Evolutionary conservation across 768 basidiomycete genomes (phyloP).

Genomic region (Boletus patriciae): DNA sequence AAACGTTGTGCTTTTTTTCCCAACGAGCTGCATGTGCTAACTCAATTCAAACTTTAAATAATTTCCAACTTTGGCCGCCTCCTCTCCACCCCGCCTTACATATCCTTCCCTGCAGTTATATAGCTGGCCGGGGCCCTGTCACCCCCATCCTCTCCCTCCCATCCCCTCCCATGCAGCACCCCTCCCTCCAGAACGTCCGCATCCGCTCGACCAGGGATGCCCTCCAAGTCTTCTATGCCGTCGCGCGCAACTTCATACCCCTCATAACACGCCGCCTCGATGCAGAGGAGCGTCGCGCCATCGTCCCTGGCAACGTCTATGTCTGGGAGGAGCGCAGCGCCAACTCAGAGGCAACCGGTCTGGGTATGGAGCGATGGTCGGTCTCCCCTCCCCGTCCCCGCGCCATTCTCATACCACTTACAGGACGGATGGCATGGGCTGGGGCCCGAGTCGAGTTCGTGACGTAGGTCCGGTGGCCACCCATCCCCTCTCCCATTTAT

Average conservation of each 20-base stretch:
- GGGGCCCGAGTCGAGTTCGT: conserved; percentile 80
- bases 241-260: conserved; percentile 64
- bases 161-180: conserved; percentile 59
- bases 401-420: not conserved
- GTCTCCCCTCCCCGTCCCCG: conserved; percentile 7
- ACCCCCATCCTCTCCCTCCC: conserved; percentile 26
- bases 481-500: conserved; percentile 1
- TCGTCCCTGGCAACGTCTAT: conserved; percentile 76
- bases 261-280: conserved; percentile 81
- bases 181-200: conserved; percentile 73
- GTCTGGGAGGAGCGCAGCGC: conserved; percentile 89
- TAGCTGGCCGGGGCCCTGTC: conserved; percentile 34
- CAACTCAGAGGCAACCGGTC: conserved; percentile 75
- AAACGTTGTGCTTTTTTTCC: conserved; percentile 9
- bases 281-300: conserved; percentile 74
- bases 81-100: conserved; percentile 23
- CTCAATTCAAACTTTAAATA: conserved; percentile 64
- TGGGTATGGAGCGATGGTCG: conserved; percentile 85
- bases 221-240: conserved; percentile 78
- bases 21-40: conserved; percentile 34
- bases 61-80: conserved; percentile 26
- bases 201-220: conserved; percentile 79
- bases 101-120: conserved; percentile 36
- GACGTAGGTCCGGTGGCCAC: conserved; percentile 25
- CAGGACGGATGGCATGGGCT: conserved; percentile 72